These are phyloP conservation scores for Arabidopsis lyrata DNA, from an alignment of 441 rosid species.

Conservation along the genomic window DNA sequence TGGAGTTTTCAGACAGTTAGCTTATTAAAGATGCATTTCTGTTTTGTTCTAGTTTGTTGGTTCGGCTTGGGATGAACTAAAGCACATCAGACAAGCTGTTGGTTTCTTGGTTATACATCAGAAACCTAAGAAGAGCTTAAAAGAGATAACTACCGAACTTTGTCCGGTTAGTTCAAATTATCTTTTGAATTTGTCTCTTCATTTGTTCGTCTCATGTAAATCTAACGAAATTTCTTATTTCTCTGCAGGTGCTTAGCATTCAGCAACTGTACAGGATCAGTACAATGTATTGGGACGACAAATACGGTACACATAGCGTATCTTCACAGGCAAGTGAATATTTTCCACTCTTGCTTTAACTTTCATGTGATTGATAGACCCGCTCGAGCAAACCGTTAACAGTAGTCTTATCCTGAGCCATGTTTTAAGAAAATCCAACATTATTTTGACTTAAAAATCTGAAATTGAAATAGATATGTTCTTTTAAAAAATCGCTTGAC, in stretches of 20 bases:
- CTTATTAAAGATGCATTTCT: constrained; percentile 20
- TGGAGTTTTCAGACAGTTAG: not conserved
- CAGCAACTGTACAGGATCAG: constrained; percentile 71
- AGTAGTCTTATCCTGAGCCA: constrained; percentile 1
- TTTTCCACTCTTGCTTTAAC: constrained; percentile 3
- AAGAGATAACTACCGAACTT: constrained; percentile 71
- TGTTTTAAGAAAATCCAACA: constrained; percentile 9
- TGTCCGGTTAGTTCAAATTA: constrained; percentile 58
- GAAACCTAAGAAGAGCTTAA: constrained; percentile 71
- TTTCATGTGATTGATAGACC: not conserved
- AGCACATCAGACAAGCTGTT: constrained; percentile 93
- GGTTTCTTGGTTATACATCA: constrained; percentile 93
- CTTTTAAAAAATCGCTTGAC: constrained; percentile 11
- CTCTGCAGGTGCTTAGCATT: constrained; percentile 67
- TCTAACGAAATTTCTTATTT: constrained; percentile 10
- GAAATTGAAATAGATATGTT: not conserved
- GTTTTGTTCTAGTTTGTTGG: constrained; percentile 63
- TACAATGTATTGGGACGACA: constrained; percentile 78
- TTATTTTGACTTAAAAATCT: not conserved
- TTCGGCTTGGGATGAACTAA: constrained; percentile 89
- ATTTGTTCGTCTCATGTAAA: constrained; percentile 12
- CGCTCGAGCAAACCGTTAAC: not conserved
- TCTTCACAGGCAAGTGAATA: constrained; percentile 60
- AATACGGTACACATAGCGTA: constrained; percentile 73
- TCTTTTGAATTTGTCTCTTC: not conserved